Conservation (phyloP, 176 grass and related monocot genomes). For the Thinopyrum elongatum region DNA sequence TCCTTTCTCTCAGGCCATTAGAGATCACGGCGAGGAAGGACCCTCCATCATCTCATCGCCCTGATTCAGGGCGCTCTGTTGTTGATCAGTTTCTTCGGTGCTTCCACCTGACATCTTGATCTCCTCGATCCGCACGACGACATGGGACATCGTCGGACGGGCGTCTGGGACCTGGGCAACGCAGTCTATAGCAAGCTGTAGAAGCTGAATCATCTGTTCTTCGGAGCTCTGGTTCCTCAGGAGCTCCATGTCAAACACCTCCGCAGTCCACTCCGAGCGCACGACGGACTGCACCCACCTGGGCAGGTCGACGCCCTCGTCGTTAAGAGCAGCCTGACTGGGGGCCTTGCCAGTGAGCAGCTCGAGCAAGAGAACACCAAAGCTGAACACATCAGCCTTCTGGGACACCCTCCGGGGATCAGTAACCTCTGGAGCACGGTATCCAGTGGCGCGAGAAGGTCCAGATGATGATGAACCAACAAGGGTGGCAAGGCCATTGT, state of each 20-base stretch:
- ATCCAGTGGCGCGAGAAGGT: slow-evolving; percentile 42
- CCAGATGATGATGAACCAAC: slow-evolving; percentile 41
- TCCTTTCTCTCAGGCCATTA: slow-evolving; percentile 18
- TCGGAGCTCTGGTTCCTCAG: slow-evolving; percentile 38
- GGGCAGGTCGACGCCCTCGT: slow-evolving; percentile 63
- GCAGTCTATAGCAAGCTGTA: slow-evolving; percentile 78
- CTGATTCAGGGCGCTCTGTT: slow-evolving; percentile 3
- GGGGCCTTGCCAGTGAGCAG: slow-evolving; percentile 83
- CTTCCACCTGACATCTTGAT: slow-evolving; percentile 47
- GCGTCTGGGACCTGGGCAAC: slow-evolving; percentile 54
- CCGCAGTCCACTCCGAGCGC: slow-evolving; percentile 53
- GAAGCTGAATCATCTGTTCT: slow-evolving; percentile 59
- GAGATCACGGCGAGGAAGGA: slow-evolving; percentile 8
- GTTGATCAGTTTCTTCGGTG: background rate
- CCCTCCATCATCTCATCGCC: background rate
- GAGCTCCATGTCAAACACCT: slow-evolving; percentile 64
- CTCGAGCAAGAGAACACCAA: slow-evolving; percentile 80
- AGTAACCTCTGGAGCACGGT: slow-evolving; percentile 69
- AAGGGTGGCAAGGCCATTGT: slow-evolving; percentile 63
- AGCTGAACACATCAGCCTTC: slow-evolving; percentile 86
- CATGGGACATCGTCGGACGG: slow-evolving; percentile 57
- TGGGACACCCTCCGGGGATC: slow-evolving; percentile 66
- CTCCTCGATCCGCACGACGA: slow-evolving; percentile 52
- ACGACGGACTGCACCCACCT: slow-evolving; percentile 75
- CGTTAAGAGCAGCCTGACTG: slow-evolving; percentile 54